Evolutionary conservation across 2,329 filamentous ascomycete species (phyloP).

Genomic region (Sporothrix phasma): DNA sequence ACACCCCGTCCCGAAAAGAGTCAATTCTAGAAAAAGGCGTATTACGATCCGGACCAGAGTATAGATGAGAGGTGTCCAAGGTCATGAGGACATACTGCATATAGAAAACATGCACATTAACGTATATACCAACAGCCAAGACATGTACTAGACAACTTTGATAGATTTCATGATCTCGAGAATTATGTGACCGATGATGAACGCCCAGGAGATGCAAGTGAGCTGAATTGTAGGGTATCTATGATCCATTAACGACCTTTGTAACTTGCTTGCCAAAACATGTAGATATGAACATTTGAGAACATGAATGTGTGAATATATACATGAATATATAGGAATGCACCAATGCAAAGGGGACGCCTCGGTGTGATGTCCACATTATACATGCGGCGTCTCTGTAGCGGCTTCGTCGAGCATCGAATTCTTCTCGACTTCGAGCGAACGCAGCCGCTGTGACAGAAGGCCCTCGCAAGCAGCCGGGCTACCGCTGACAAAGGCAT

Average conservation of each 20-base stretch:
- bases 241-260: background rate
- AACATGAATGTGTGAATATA: too few relatives aligned
- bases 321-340: background rate
- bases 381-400: background rate
- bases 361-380: background rate
- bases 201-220: background rate
- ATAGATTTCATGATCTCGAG: background rate
- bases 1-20: background rate
- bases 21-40: too few relatives aligned
- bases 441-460: slow-evolving; percentile 57
- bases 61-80: background rate
- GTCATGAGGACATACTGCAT: background rate
- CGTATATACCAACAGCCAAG: background rate
- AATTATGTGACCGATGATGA: background rate
- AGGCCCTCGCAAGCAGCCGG: slow-evolving; percentile 50
- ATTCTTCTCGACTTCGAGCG: slow-evolving; percentile 41
- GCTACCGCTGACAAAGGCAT: slow-evolving; percentile 33
- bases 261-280: background rate
- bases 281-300: too few relatives aligned
- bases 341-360: too few relatives aligned
- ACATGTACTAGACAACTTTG: background rate
- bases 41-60: too few relatives aligned
- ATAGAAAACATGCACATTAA: background rate
- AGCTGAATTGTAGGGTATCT: background rate
- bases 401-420: background rate